A percentile compares a stretch with the other conserved stretches of the same genome.
Evolutionary conservation across 1,284 basidiomycete genomes (phyloP).

Genomic region (Ganoderma lingzhi): DNA sequence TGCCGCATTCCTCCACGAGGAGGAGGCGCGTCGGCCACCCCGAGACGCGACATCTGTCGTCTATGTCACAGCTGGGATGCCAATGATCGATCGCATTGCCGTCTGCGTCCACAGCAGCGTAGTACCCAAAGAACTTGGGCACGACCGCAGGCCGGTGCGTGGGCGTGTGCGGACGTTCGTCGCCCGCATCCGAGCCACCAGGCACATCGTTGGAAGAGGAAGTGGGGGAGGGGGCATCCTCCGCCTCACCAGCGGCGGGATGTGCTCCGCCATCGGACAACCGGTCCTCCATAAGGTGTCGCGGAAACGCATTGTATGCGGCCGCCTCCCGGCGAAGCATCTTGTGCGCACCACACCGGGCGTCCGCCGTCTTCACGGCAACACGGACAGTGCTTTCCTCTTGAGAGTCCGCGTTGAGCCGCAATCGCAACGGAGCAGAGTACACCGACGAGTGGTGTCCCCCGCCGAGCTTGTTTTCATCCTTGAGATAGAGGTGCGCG

Average conservation of each 20-base stretch:
- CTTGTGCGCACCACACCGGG: constrained; percentile 26
- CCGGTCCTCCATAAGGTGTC: constrained; percentile 52
- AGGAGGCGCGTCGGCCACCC: constrained; percentile 49
- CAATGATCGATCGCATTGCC: background rate
- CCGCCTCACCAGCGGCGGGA: background rate
- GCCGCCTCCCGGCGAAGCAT: constrained; percentile 49
- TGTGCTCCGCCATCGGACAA: background rate
- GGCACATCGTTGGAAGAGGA: background rate
- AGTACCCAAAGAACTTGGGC: constrained; percentile 64
- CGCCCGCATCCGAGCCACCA: background rate
- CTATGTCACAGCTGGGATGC: background rate
- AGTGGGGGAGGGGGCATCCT: background rate
- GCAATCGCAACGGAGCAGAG: constrained; percentile 40
- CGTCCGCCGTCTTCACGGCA: constrained; percentile 41
- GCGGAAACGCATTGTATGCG: constrained; percentile 53
- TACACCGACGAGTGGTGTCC: constrained; percentile 46
- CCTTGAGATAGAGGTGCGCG: constrained; percentile 38
- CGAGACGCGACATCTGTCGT: constrained; percentile 8
- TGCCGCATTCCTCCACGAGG: constrained; percentile 58
- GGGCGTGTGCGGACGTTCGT: background rate
- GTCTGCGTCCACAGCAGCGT: constrained; percentile 43
- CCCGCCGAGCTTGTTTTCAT: constrained; percentile 39
- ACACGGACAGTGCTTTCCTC: constrained; percentile 39
- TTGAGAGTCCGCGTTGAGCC: constrained; percentile 33
- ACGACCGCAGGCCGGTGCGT: constrained; percentile 45